These are phyloP conservation scores for Thraustochytrium striatum DNA, from an alignment of 352 stramenopile genomes.

Conservation along the genomic window DNA sequence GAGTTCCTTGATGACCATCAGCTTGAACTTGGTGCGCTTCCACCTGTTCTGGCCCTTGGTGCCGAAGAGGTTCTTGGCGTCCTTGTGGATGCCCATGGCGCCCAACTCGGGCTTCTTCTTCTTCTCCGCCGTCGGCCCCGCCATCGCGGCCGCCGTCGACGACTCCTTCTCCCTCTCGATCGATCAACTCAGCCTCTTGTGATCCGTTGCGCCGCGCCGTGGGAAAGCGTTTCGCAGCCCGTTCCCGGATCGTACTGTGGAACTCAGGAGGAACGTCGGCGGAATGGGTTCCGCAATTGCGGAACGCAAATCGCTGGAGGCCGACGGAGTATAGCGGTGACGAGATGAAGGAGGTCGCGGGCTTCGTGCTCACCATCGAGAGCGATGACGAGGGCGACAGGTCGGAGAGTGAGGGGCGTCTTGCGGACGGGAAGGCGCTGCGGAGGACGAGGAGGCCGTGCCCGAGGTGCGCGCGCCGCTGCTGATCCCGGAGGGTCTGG, in stretches of 20 bases:
- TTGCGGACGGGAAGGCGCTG: background rate
- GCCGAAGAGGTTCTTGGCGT: constrained; percentile 39
- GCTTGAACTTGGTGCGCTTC: constrained; percentile 31
- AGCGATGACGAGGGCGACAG: constrained; percentile 19
- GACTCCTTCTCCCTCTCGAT: too few species aligned
- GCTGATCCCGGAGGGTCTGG: background rate
- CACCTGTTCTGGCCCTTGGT: background rate
- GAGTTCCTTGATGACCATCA: constrained; percentile 22
- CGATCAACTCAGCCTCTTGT: too few species aligned
- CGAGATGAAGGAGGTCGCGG: constrained; percentile 31
- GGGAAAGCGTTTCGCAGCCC: too few species aligned
- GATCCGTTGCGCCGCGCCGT: too few species aligned
- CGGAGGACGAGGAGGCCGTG: background rate
- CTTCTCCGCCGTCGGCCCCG: background rate
- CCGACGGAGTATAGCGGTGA: too few species aligned
- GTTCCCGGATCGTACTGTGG: too few species aligned
- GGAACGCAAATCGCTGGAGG: too few species aligned
- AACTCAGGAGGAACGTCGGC: too few species aligned
- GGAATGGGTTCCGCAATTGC: too few species aligned
- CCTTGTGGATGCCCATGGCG: constrained; percentile 25
- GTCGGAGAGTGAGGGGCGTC: background rate
- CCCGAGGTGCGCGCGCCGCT: background rate
- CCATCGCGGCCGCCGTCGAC: too few species aligned
- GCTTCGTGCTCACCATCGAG: constrained; percentile 38
- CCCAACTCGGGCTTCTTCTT: background rate